A percentile compares a stretch with the other conserved stretches of the same genome.
Evolutionary conservation across 768 basidiomycete genomes (phyloP).

Genomic region (Suillus alpinus): DNA sequence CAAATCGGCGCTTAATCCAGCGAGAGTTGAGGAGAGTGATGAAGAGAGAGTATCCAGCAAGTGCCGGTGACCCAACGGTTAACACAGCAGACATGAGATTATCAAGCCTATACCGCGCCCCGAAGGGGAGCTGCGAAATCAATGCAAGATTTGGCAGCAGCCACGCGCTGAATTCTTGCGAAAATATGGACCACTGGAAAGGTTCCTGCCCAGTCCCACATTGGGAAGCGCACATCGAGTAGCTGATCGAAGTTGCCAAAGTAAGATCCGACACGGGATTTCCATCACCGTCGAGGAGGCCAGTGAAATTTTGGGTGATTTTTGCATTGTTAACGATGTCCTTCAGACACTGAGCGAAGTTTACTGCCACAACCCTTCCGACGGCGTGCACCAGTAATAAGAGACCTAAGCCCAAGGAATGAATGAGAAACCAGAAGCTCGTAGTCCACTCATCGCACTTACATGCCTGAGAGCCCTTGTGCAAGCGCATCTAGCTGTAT

Average conservation of each 20-base stretch:
- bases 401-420: not conserved
- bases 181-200: slow-evolving; percentile 22
- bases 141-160: slow-evolving; percentile 48
- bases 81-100: slow-evolving; percentile 42
- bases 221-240: not conserved
- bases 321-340: slow-evolving; percentile 9
- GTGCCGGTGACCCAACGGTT: slow-evolving; percentile 42
- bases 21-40: slow-evolving; percentile 43
- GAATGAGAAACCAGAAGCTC: not conserved
- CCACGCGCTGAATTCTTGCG: slow-evolving; percentile 43
- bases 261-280: not conserved
- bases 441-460: not conserved
- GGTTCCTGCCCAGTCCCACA: slow-evolving; percentile 14
- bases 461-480: not conserved
- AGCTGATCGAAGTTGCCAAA: slow-evolving; percentile 10
- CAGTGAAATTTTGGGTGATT: not conserved
- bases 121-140: slow-evolving; percentile 50
- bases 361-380: not conserved
- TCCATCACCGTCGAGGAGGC: slow-evolving; percentile 5
- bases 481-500: not conserved
- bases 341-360: slow-evolving; percentile 15
- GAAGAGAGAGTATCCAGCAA: slow-evolving; percentile 44
- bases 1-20: slow-evolving; percentile 37
- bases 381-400: not conserved
- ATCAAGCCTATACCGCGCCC: slow-evolving; percentile 36